phyloP scores from a whole-genome alignment of 768 basidiomycete species.

The Leccinum pellstonianum region DNA sequence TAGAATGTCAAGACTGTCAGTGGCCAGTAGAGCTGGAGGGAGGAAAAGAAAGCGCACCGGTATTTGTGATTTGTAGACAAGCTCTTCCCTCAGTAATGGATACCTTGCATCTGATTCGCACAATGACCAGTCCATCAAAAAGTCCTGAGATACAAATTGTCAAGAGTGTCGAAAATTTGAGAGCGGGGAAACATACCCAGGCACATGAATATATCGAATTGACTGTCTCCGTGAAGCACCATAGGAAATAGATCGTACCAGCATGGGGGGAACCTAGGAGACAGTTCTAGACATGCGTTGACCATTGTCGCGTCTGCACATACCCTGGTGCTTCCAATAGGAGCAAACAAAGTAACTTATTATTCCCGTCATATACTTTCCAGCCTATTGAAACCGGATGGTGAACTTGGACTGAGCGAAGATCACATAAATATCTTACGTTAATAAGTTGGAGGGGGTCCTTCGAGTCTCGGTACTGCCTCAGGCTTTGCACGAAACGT shows the following conservation, averaged over 20 bases:
- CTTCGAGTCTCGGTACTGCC: slow-evolving; percentile 79
- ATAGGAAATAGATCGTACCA: slow-evolving; percentile 60
- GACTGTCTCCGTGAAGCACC: slow-evolving; percentile 61
- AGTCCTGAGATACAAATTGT: slow-evolving; percentile 51
- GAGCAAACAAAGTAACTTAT: slow-evolving; percentile 66
- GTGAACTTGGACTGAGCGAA: not conserved
- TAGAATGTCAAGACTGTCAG: not conserved
- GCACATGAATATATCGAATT: slow-evolving; percentile 69
- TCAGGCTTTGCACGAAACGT: slow-evolving; percentile 83
- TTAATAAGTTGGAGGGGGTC: slow-evolving; percentile 82
- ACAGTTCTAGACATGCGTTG: not conserved
- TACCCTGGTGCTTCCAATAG: slow-evolving; percentile 71
- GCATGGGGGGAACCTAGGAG: slow-evolving; percentile 30
- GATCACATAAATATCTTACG: slow-evolving; percentile 37
- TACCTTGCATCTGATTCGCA: slow-evolving; percentile 54
- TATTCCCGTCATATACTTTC: slow-evolving; percentile 76
- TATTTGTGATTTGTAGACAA: slow-evolving; percentile 67
- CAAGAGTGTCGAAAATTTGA: not conserved
- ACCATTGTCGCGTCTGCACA: not conserved
- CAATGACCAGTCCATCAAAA: slow-evolving; percentile 94
- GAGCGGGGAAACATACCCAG: slow-evolving; percentile 58
- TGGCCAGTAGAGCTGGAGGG: not conserved
- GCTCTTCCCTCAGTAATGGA: slow-evolving; percentile 65
- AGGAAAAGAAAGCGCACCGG: slow-evolving; percentile 40
- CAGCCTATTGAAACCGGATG: slow-evolving; percentile 52